Conservation (phyloP, 371 early-diverging fungal species). For the Capillidium rhysosporum region DNA sequence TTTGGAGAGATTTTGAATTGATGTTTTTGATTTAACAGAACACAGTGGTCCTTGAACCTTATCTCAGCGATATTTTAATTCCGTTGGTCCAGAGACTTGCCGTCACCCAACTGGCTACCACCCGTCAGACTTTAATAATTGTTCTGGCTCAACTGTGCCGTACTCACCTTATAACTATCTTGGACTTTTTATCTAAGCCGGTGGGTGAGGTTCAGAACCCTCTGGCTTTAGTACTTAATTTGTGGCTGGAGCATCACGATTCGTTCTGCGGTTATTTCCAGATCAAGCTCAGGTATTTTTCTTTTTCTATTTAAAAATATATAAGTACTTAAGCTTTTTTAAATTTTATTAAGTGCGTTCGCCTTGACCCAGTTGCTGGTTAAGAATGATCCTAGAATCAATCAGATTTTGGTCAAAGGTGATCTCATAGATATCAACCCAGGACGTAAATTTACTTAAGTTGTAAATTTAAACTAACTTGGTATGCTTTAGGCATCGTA, state of each 20-base stretch:
- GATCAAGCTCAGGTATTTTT: slow-evolving; percentile 45
- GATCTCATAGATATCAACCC: slow-evolving; percentile 46
- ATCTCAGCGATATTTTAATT: background rate
- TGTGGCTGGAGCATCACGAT: slow-evolving; percentile 57
- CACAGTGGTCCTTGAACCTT: background rate
- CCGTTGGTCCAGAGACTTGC: background rate
- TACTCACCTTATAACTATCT: slow-evolving; percentile 40
- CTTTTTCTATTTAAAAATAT: background rate
- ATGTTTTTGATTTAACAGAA: background rate
- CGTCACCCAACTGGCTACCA: background rate
- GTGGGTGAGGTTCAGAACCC: slow-evolving; percentile 32
- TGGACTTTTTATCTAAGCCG: slow-evolving; percentile 35
- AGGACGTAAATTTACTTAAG: slow-evolving; percentile 20
- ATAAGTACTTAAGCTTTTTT: slow-evolving; percentile 3
- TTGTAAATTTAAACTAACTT: background rate
- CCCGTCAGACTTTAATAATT: slow-evolving; percentile 47
- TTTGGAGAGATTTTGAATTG: background rate
- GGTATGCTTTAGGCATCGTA: slow-evolving; percentile 13
- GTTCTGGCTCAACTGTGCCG: slow-evolving; percentile 68
- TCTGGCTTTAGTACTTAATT: slow-evolving; percentile 37
- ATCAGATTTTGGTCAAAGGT: slow-evolving; percentile 48
- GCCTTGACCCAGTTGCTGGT: slow-evolving; percentile 54
- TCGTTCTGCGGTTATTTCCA: slow-evolving; percentile 53
- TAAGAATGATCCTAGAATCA: slow-evolving; percentile 42
- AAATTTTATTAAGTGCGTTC: slow-evolving; percentile 26